phyloP scores from a whole-genome alignment of 768 basidiomycete species.

The Leccinum broughii region DNA sequence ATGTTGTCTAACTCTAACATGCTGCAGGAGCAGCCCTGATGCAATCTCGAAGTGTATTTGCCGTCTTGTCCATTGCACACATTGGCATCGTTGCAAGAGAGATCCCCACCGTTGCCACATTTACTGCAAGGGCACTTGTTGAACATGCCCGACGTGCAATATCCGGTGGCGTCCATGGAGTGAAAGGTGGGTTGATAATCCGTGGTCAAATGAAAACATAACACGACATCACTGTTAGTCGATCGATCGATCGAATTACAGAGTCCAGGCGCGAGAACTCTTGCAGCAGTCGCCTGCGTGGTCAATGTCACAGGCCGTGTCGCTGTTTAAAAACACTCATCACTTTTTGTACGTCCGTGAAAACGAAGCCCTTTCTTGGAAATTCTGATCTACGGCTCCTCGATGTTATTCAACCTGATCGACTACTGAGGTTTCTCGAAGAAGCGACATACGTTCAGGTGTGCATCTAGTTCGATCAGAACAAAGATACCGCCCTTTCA shows the following conservation, averaged over 20 bases:
- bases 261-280: too few species aligned
- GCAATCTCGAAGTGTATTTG: background rate
- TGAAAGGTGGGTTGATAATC: background rate
- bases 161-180: background rate
- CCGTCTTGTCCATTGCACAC: background rate
- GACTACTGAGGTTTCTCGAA: conserved; percentile 4
- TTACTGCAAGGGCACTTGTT: background rate
- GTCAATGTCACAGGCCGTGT: too few species aligned
- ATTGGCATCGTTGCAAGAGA: background rate
- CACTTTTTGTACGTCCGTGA: background rate
- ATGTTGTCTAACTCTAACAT: too few species aligned
- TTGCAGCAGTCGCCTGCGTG: too few species aligned
- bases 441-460: background rate
- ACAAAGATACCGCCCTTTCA: background rate
- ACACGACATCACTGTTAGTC: background rate
- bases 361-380: background rate
- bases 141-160: background rate
- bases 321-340: background rate
- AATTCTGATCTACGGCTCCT: background rate
- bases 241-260: background rate
- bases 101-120: background rate
- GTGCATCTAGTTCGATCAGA: conserved; percentile 5
- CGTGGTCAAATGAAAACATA: background rate
- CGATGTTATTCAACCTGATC: background rate
- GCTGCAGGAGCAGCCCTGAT: background rate